Evolutionary conservation across 441 rosid genomes (phyloP), one percentile per base, ranked within the genome.

Genomic region (Gossypium aridum): DNA sequence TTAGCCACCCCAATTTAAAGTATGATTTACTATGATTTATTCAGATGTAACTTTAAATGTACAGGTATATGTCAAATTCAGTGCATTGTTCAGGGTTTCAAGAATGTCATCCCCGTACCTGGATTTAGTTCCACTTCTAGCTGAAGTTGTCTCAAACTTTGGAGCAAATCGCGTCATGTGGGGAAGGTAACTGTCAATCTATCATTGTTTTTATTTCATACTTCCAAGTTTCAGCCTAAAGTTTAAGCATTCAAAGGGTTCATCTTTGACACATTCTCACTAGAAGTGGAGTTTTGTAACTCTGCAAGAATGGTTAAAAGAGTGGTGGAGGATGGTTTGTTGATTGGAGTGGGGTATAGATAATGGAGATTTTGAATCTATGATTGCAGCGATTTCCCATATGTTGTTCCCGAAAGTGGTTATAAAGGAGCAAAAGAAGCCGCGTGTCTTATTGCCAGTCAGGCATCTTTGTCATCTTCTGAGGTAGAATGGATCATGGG

Each of bases 101-200:
- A 91, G 90, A 81, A 79, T 55, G 72, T 45, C 89, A 14, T 88
- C 78, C 79, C 99, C 99, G 0, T 91, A 87, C 62, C 79, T 79
- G 70, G 97, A 94, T 77, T 81, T 92, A 64, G 73, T 87, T 0
- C 78, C 83, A 51, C 84, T 80, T 77, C 87, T 94, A 19, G 82
- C 92, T 47, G 88, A 88, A 80, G 70, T 85, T 43, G 86, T 92
- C 43, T 79, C 90, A 63, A 76, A 81, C 80, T 92, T 87, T 16
- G 97, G 98, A 14, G 90, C 90, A 56, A 85, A 84, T 69, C 91
- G 86, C 28, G 87, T 94, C 73, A 92, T 92, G 98, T 94, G 99
- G 99, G 98, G 99, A 84, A 91, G 98, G 98, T 89, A 77, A 65
- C 2, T 73, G 16, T 22, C 64, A 1, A 39, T 60, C 62, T 28